These are phyloP conservation scores for Panaeolus cyanescens DNA, from an alignment of 768 basidiomycete species.

Conservation along the genomic window DNA sequence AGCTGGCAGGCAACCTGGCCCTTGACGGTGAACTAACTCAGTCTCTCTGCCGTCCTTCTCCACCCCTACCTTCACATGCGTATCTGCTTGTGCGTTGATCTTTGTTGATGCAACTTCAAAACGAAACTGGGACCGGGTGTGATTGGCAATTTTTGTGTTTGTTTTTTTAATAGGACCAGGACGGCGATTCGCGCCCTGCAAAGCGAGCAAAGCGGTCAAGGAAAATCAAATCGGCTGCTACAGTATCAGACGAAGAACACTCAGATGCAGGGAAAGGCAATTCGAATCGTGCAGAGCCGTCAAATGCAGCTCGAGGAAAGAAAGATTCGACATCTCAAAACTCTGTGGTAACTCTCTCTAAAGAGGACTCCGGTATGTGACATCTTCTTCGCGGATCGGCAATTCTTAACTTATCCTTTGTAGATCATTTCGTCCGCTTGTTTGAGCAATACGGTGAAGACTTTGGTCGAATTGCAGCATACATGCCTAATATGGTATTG, in stretches of 20 bases:
- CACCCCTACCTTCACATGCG: neutral
- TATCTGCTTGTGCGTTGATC: neutral
- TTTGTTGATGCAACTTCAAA: slow-evolving; percentile 3
- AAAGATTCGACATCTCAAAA: slow-evolving; percentile 23
- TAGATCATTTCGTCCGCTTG: slow-evolving; percentile 55
- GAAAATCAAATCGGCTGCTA: slow-evolving; percentile 44
- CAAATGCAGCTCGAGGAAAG: slow-evolving; percentile 20
- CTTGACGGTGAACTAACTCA: slow-evolving; percentile 1
- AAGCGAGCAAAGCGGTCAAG: slow-evolving; percentile 42
- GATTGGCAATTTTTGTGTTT: neutral
- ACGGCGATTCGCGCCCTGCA: slow-evolving; percentile 34
- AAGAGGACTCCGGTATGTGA: slow-evolving; percentile 23
- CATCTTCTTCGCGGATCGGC: neutral
- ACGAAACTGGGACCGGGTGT: slow-evolving; percentile 1
- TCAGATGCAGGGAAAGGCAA: slow-evolving; percentile 16
- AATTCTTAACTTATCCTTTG: slow-evolving; percentile 13
- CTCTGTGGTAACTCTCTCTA: slow-evolving; percentile 22
- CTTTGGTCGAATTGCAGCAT: slow-evolving; percentile 68
- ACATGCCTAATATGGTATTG: slow-evolving; percentile 62
- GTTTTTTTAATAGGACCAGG: slow-evolving; percentile 21
- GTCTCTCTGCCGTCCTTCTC: slow-evolving; percentile 1
- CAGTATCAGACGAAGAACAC: slow-evolving; percentile 32
- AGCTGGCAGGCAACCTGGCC: slow-evolving; percentile 8
- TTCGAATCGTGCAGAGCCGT: slow-evolving; percentile 28
- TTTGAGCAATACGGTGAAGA: slow-evolving; percentile 66